Evolutionary conservation across 2,329 filamentous ascomycete species (phyloP).

Genomic region (Cadophora gregata): DNA sequence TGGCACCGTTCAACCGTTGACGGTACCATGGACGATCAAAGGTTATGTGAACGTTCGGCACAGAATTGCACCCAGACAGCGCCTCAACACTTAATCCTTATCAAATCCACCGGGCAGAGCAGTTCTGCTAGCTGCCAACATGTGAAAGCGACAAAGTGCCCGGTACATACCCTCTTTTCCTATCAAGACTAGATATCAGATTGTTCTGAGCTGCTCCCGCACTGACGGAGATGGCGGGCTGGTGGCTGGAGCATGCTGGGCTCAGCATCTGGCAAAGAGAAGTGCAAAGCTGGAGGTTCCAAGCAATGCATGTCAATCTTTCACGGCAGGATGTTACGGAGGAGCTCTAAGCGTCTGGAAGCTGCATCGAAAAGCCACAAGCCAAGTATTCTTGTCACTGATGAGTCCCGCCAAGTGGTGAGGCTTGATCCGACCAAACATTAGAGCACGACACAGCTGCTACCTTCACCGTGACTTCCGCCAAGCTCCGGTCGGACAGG

Average conservation of each 20-base stretch:
- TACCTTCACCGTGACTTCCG: conserved; percentile 8
- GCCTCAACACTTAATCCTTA: neutral
- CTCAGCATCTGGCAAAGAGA: neutral
- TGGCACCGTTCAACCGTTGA: neutral
- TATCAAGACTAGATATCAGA: neutral
- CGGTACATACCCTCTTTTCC: neutral
- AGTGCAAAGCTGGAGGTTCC: neutral
- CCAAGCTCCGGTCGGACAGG: neutral
- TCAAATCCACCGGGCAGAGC: neutral
- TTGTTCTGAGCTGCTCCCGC: neutral
- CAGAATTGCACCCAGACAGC: neutral
- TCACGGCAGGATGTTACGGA: neutral
- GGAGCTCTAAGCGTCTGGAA: neutral
- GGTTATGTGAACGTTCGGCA: neutral
- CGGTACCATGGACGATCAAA: neutral
- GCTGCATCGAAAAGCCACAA: neutral
- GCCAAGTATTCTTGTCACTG: neutral
- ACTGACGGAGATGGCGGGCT: neutral
- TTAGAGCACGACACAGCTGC: neutral
- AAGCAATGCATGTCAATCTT: neutral
- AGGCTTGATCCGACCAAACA: conserved; percentile 3
- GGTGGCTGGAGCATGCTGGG: neutral
- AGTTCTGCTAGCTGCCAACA: neutral
- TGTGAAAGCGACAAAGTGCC: neutral
- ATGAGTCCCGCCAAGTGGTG: neutral